These are phyloP conservation scores for Dactylellina parvicollis DNA, from an alignment of 2,329 filamentous ascomycete genomes.

Conservation along the genomic window DNA sequence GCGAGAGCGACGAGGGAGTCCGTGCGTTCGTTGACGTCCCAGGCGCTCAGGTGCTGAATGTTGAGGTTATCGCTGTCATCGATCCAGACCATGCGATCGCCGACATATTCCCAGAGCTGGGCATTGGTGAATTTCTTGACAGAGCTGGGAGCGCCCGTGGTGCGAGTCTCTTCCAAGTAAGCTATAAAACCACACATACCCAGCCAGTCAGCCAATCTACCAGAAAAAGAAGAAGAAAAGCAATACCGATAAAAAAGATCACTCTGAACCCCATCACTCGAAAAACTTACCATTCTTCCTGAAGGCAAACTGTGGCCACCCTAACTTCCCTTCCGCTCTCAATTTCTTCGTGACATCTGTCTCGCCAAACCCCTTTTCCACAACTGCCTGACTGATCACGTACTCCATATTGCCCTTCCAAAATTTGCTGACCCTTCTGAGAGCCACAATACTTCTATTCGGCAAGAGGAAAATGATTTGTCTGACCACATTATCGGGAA, in stretches of 20 bases:
- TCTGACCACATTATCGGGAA: conserved; percentile 50
- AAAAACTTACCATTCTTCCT: conserved; percentile 46
- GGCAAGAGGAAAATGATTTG: conserved; percentile 39
- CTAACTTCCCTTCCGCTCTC: conserved; percentile 35
- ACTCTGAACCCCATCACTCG: no score
- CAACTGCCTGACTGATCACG: conserved; percentile 26
- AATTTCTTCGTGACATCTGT: conserved; percentile 37
- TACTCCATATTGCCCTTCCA: conserved; percentile 53
- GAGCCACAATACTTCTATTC: conserved; percentile 22
- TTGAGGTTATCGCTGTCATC: conserved; percentile 44
- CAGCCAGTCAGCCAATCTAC: neutral
- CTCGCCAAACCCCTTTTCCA: conserved; percentile 6
- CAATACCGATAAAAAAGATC: neutral
- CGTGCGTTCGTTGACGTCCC: conserved; percentile 49
- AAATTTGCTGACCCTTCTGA: conserved; percentile 41
- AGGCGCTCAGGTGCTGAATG: conserved; percentile 49
- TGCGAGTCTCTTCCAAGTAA: conserved; percentile 32
- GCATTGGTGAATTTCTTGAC: conserved; percentile 50
- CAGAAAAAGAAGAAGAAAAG: neutral
- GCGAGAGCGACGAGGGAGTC: conserved; percentile 46
- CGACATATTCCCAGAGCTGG: conserved; percentile 39
- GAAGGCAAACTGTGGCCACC: conserved; percentile 49
- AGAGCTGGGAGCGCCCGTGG: conserved; percentile 24
- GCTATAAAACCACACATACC: conserved; percentile 16
- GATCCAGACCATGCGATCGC: conserved; percentile 48